Evolutionary conservation across 176 grass and related monocot species (phyloP), one percentile per base, ranked within the genome.

Genomic region (Bothriochloa decipiens): DNA sequence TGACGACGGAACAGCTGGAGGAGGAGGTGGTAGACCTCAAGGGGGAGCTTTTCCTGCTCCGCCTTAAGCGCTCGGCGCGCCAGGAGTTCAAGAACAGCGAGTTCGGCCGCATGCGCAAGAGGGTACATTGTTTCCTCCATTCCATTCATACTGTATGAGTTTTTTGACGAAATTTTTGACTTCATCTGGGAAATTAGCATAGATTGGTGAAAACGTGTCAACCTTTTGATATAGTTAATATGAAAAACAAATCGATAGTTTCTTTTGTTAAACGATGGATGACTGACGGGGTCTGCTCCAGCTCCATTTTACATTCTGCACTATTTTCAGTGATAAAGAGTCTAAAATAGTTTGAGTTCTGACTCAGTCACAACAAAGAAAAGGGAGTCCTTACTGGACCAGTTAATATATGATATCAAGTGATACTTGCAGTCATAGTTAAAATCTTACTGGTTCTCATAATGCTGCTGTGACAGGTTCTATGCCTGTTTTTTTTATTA

Each of bases 31-130:
- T 99, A 23, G 96, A 94, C 88, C 88, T 99, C 40, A 99, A 99
- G 81, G 96, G 96, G n/a, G 96, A 99, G 88, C 87, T 99, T 82
- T 88, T 99, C 69, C 88, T 99, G 90, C 96, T 96, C 84, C 91
- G 91, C 61, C 96, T 99, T 25, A 94, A 92, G 85, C 92, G 86
- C 80, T 99, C 96, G 23, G 91, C 96, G 47, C 85, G 91, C 83
- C 94, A 99, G 79, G 93, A 99, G 81, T 99, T 92, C 86, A 93
- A 92, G 29, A 88, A 90, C 86, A 95, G 89, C 75, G 87, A 92
- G 52, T 96, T 99, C 76, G 10, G 88, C 78, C 87, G 90, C 83
- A 96, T 96, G 93, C 90, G 88, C 36, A 96, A 94, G 84, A 90
- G 87, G 93, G 93, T 99, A 89, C 17, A 14, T 81, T 65, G 45